Conservation (phyloP, 495 filamentous ascomycete species). For the Chaetomidium leptoderma region DNA sequence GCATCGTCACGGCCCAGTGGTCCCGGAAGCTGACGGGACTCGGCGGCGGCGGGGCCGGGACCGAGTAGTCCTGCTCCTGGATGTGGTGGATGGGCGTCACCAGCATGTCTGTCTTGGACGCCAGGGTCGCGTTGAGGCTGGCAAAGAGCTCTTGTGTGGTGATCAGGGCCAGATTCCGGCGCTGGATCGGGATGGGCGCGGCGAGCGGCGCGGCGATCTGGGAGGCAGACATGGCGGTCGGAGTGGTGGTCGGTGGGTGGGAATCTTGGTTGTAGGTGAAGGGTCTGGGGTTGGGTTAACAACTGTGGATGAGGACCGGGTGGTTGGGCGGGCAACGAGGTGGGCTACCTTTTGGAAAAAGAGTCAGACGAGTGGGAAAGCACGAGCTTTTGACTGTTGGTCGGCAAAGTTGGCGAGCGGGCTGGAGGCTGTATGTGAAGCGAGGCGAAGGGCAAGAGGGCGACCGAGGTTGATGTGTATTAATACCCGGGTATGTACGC, state of each 20-base stretch:
- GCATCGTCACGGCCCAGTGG: conserved; percentile 39
- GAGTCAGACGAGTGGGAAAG: background rate
- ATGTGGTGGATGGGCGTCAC: conserved; percentile 41
- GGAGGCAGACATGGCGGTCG: conserved; percentile 37
- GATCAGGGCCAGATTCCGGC: conserved; percentile 34
- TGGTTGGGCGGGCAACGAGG: background rate
- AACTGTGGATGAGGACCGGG: background rate
- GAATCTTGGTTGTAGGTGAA: background rate
- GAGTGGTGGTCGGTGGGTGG: background rate
- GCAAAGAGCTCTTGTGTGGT: conserved; percentile 46
- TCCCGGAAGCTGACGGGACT: conserved; percentile 48
- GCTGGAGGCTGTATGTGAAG: conserved; percentile 11
- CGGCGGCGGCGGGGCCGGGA: conserved; percentile 48
- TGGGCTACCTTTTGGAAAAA: background rate
- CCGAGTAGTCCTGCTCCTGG: conserved; percentile 47
- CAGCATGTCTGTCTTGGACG: conserved; percentile 35
- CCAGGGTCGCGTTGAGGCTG: conserved; percentile 43
- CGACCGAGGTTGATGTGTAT: conserved; percentile 22
- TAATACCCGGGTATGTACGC: conserved; percentile 16
- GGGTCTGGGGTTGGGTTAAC: background rate
- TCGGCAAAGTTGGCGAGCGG: conserved; percentile 11
- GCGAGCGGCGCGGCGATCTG: conserved; percentile 33
- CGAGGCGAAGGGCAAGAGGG: conserved; percentile 9
- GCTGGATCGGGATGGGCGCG: conserved; percentile 41
- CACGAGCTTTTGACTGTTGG: conserved; percentile 3